Conservation (phyloP, 192 early-diverging fungal genomes). For the Endogone sp. region DNA sequence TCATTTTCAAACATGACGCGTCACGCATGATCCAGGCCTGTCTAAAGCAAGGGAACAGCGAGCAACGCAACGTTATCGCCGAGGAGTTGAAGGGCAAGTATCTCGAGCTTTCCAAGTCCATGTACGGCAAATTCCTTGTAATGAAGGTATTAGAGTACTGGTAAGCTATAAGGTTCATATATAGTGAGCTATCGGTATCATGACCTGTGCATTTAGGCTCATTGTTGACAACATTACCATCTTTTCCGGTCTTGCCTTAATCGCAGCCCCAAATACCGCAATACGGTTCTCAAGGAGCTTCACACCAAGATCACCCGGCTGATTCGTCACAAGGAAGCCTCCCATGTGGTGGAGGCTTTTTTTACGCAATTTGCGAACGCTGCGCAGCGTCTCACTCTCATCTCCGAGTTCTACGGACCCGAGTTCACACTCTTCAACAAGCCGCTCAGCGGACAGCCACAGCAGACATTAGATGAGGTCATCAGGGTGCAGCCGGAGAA, state of each 20-base stretch:
- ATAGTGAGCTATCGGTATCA: neutral
- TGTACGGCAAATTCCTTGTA: slow-evolving; percentile 90
- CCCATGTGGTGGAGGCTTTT: slow-evolving; percentile 77
- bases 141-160: slow-evolving; percentile 83
- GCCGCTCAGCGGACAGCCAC: slow-evolving; percentile 38
- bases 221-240: neutral
- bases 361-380: slow-evolving; percentile 80
- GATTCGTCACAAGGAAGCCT: slow-evolving; percentile 88
- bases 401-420: slow-evolving; percentile 92
- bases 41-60: slow-evolving; percentile 80
- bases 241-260: neutral
- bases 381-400: slow-evolving; percentile 62
- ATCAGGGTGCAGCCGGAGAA: slow-evolving; percentile 62
- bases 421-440: slow-evolving; percentile 77
- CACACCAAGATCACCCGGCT: slow-evolving; percentile 77
- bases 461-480: slow-evolving; percentile 52
- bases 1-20: slow-evolving; percentile 95
- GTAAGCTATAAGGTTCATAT: slow-evolving; percentile 21
- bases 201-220: neutral
- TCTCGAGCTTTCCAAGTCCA: slow-evolving; percentile 64
- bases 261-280: slow-evolving; percentile 56
- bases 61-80: slow-evolving; percentile 77
- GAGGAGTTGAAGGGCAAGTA: slow-evolving; percentile 77
- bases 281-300: slow-evolving; percentile 73
- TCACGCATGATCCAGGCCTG: slow-evolving; percentile 88